phyloP scores from a whole-genome alignment of 2,329 filamentous ascomycete species.

The Hymenoscyphus fructigenus region DNA sequence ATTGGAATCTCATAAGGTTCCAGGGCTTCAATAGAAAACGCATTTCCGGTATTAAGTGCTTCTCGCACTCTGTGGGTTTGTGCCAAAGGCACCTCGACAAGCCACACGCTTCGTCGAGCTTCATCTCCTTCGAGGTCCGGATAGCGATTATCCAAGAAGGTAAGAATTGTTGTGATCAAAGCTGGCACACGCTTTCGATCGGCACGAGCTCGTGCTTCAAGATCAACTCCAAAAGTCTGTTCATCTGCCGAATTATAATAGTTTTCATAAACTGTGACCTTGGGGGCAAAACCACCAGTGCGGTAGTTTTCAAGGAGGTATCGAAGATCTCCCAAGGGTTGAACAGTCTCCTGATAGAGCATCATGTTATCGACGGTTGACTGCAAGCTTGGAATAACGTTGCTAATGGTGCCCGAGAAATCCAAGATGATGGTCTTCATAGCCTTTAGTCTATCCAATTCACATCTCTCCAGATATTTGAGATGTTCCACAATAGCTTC shows the following conservation, averaged over 20 bases:
- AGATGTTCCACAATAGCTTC: slow-evolving; percentile 91
- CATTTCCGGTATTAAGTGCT: slow-evolving; percentile 83
- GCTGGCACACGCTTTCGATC: slow-evolving; percentile 95
- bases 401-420: slow-evolving; percentile 95
- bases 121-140: slow-evolving; percentile 97
- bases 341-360: slow-evolving; percentile 98
- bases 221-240: slow-evolving; percentile 95
- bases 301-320: slow-evolving; percentile 97
- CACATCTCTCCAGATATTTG: slow-evolving; percentile 95
- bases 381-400: slow-evolving; percentile 94
- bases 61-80: slow-evolving; percentile 82
- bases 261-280: slow-evolving; percentile 92
- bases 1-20: slow-evolving; percentile 91
- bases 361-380: slow-evolving; percentile 98
- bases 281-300: slow-evolving; percentile 88
- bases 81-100: slow-evolving; percentile 83
- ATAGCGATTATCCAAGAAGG: slow-evolving; percentile 94
- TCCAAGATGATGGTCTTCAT: slow-evolving; percentile 98
- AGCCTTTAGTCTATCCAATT: slow-evolving; percentile 91
- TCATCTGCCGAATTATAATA: slow-evolving; percentile 99
- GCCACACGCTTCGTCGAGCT: slow-evolving; percentile 87
- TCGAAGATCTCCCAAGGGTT: slow-evolving; percentile 82
- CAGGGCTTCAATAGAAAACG: slow-evolving; percentile 72
- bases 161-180: slow-evolving; percentile 88
- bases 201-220: slow-evolving; percentile 90